phyloP scores from a whole-genome alignment of 1,139 yeast genomes.

The Protomyces arabidopsidicola region DNA sequence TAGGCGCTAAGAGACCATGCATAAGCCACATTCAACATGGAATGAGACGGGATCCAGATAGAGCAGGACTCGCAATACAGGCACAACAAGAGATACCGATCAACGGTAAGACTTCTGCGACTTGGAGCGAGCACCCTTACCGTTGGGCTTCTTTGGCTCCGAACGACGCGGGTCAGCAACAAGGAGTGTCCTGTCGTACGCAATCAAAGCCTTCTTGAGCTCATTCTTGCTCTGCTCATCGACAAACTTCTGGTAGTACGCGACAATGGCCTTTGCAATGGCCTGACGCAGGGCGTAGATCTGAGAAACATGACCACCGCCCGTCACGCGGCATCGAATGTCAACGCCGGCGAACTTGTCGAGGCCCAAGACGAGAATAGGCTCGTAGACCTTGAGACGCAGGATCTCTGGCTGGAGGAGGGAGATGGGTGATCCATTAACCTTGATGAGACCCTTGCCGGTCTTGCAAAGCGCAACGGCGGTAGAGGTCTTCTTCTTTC shows the following conservation, averaged over 20 bases:
- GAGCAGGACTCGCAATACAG: background rate
- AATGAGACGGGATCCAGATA: background rate
- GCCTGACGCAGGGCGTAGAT: conserved; percentile 98
- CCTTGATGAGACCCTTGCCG: conserved; percentile 38
- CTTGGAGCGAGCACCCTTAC: conserved; percentile 99
- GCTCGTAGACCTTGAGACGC: conserved; percentile 96
- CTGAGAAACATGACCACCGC: conserved; percentile 99
- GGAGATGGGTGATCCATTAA: conserved; percentile 98
- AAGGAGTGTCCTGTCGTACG: conserved; percentile 99
- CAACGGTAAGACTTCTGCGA: conserved; percentile 99
- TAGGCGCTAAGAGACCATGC: background rate
- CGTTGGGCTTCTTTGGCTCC: conserved; percentile 99
- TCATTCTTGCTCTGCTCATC: conserved; percentile 99
- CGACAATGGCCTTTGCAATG: conserved; percentile 98
- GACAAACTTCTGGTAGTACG: conserved; percentile 98
- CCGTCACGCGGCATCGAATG: conserved; percentile 97
- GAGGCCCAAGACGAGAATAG: conserved; percentile 94
- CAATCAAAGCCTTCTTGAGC: conserved; percentile 93
- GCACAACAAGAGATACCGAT: conserved; percentile 34
- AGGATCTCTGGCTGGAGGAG: conserved; percentile 98
- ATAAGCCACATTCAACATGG: background rate
- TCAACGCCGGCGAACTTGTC: conserved; percentile 98
- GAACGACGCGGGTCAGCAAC: conserved; percentile 99
- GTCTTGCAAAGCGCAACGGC: conserved; percentile 68
- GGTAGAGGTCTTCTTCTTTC: conserved; percentile 99